Conservation (phyloP, 345 rosid genomes). For the Luvunga scandens region DNA sequence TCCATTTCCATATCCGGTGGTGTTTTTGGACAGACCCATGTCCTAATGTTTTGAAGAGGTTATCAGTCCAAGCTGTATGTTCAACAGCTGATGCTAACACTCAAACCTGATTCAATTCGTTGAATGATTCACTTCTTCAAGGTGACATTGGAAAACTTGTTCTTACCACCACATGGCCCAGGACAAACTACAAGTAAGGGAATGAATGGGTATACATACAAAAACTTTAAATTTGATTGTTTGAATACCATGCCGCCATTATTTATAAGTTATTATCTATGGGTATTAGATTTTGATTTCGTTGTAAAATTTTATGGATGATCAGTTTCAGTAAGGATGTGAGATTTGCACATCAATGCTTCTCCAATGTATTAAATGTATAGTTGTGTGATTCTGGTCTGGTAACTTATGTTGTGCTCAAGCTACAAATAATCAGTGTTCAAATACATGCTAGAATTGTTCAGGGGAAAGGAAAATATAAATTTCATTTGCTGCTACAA, state of each 20-base stretch:
- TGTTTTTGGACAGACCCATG: constrained; percentile 40
- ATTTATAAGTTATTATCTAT: neutral
- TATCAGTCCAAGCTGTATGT: constrained; percentile 42
- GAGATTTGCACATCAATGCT: neutral
- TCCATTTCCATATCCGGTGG: constrained; percentile 24
- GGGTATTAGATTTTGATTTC: neutral
- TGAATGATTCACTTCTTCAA: neutral
- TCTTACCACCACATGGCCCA: neutral
- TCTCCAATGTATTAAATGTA: neutral
- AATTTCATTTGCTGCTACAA: neutral
- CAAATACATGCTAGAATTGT: neutral
- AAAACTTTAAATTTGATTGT: neutral
- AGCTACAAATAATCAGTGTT: neutral
- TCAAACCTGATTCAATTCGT: neutral
- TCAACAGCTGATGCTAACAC: constrained; percentile 5
- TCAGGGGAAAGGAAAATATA: neutral
- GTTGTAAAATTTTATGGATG: neutral
- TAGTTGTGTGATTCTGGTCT: neutral
- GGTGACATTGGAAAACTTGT: neutral
- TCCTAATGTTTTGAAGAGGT: constrained; percentile 32
- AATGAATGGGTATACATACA: neutral
- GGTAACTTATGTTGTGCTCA: neutral
- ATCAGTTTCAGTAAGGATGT: neutral
- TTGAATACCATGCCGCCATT: neutral
- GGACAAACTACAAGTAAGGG: neutral